A percentile compares a stretch with the other conserved stretches of the same genome.
phyloP scores from a whole-genome alignment of 371 early-diverging fungal species.

The Batkoa obscura region DNA sequence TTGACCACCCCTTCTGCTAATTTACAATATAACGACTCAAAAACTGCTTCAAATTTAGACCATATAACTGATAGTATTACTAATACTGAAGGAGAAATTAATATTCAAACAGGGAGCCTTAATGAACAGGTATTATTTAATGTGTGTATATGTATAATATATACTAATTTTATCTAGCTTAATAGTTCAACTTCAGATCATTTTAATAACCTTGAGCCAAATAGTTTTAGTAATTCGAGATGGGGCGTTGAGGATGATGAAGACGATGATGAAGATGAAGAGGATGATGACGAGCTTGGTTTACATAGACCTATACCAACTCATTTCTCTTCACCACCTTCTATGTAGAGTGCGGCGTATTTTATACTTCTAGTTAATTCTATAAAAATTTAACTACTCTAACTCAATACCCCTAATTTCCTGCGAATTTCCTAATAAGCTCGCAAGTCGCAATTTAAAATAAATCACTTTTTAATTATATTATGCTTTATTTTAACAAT shows the following conservation, averaged over 20 bases:
- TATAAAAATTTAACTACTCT: too few relatives aligned
- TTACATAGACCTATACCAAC: neutral
- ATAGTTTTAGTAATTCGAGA: slow-evolving; percentile 7
- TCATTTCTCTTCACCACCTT: neutral
- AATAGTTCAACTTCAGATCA: slow-evolving; percentile 46
- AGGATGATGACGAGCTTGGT: slow-evolving; percentile 5
- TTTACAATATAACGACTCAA: neutral
- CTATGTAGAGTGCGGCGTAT: too few relatives aligned
- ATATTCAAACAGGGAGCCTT: slow-evolving; percentile 22
- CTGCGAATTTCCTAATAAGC: too few relatives aligned
- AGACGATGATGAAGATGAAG: slow-evolving; percentile 7
- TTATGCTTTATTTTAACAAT: too few relatives aligned
- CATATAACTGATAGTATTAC: slow-evolving; percentile 12
- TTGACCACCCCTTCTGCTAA: too few relatives aligned
- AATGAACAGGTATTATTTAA: slow-evolving; percentile 20
- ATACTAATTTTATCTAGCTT: slow-evolving; percentile 6
- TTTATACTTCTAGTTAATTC: too few relatives aligned
- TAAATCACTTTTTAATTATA: too few relatives aligned
- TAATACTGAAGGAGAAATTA: slow-evolving; percentile 18
- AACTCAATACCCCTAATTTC: too few relatives aligned
- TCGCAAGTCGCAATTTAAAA: too few relatives aligned
- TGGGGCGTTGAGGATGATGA: slow-evolving; percentile 5
- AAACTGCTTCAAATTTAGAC: slow-evolving; percentile 9
- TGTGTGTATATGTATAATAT: neutral
- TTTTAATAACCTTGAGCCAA: slow-evolving; percentile 20